Evolutionary conservation across 192 early-diverging fungal genomes (phyloP), one percentile per base, ranked within the genome.

Genomic region (Lobosporangium transversale): DNA sequence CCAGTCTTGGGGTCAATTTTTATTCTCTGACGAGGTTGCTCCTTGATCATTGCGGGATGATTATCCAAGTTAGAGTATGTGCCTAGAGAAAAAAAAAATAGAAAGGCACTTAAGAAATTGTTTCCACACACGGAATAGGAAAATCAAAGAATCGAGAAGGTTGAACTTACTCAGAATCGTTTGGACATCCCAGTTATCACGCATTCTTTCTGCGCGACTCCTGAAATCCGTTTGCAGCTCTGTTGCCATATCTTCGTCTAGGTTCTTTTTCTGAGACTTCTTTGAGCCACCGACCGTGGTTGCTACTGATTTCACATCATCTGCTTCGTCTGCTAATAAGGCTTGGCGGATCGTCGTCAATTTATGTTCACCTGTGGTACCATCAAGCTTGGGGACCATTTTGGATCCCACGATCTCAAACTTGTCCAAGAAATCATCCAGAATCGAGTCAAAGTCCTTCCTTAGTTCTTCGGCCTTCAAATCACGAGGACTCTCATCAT

Each of bases 1-100:
- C 90, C 91, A 0, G 89, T 87, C 82, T 89, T 92, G 62, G 85
- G 85, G 78, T 88, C 86, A 59, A 93, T 87, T 48, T 81, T 84
- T 71, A 93, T 92, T 66, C 68, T 87, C 78, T 66, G 83, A 30
- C 58, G 67, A 47, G 58, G 70, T 33, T 66, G 59, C 69, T 95
- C 94, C 36, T 84, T 79, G 70, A 99, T 97, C 42, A 93, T 70
- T 30, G 82, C 80, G 5, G 97, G 95, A 57, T 94, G 93, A 78
- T 99, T 97, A 71, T 97, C 95, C 59, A 96, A 85, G 79, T 95
- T 97, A 45, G 95, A 94, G 80, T 96, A 95, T 3, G 94, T 97
- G 37, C 70, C 79, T 80, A 64, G 49, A 30, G 12, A 53, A 17
- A 9, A 40, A 3, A 12, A 17, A 4, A 43, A 62, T 20, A 15